Evolutionary conservation across 2,329 filamentous ascomycete genomes (phyloP), one percentile per base, ranked within the genome.

Genomic region (Rhinocladiella similis): DNA sequence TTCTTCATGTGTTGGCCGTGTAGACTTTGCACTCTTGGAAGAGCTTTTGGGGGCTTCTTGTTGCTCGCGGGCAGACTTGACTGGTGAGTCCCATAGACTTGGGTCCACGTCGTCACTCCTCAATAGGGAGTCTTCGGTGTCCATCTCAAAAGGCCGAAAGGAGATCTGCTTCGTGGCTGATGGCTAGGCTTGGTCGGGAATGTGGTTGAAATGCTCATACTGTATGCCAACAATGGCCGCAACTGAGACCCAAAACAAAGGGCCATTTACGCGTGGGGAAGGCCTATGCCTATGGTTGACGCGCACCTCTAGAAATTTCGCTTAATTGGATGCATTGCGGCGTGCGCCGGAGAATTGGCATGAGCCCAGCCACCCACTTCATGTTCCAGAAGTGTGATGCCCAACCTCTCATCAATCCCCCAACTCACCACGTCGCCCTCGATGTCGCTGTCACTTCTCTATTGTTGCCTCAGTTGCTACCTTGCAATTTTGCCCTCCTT

Each of bases 1-100:
- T 50, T 57, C 54, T 35, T 63, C 48, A 35, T 63, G 59, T 10
- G 60, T 58, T 14, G 53, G 49, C 42, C 50, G 47, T n/a, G 33
- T 13, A 5, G 35, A 5, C n/a, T 45, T 38, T 2, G 48, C 25
- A 27, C 49, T 41, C 41, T 57, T 59, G 25, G 42, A 20, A 16
- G 48, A 49, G 3, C 29, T 19, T 57, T 53, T 51, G 29, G 48
- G 45, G 9, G 27, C 3, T 18, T 48, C 20, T 19, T n/a, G 29
- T 2, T 27, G 20, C 5, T 49, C 46, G 47, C 38, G 12, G 12
- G 29, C 16, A 22, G 50, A 13, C 22, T 60, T 50, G 5, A 42
- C 48, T 7, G 57, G 55, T 5, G 53, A 60, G 18, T 63, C 53
- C 58, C 50, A 57, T 3, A 54, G 49, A 47, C 53, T 57, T 18